Base-by-base conservation (phyloP, 352 stramenopile genomes). In the Blastocystis sp. region DNA sequence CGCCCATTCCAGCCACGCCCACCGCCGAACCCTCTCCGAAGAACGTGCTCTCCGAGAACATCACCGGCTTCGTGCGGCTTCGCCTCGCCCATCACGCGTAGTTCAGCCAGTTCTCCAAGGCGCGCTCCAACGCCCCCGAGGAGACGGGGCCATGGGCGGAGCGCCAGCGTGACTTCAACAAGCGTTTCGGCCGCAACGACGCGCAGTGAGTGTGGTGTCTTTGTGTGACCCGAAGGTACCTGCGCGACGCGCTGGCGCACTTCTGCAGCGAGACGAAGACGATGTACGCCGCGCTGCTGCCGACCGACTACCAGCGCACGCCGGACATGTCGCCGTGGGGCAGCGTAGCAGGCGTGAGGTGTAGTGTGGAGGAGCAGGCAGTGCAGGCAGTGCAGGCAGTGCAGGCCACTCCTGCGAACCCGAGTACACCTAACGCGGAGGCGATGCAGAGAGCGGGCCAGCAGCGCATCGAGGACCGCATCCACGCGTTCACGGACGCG, bases 401-500 rank as follows among this genome's bases (percentile, higher is more conserved):
- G 0, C 28, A 34, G 28, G 62, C 61, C 9, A 38, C 69, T 10
- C 34, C 69, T 4, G 9, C 56, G 9, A n/a, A 59, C 1, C 34
- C 69, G n/a, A 21, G 17, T 2, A 17, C 71, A 5, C 41, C 38
- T 2, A 66, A 53, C 53, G 28, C 41, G 4, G 40, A 23, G 38
- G 14, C 28, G 59, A 53, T 34, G 14, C 38, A 62, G 71, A 21
- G 66, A 43, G 52, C 66, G 2, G 14, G 23, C 10, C 48, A 34
- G 53, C 71, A 81, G 59, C 77, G 19, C 3, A 81, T 87, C 40
- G 77, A 87, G 45, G 77, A 87, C 28, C 77, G 77, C 7, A 81
- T 87, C 56, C 77, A 87, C 41, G 67, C 52, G 10, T 87, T 87
- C 65, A 77, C 52, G 14, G 77, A 87, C 62, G 77, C 77, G 11